Evolutionary conservation across 305 asterid species (phyloP).

Genomic region (Fraxinus xanthoxyloides): DNA sequence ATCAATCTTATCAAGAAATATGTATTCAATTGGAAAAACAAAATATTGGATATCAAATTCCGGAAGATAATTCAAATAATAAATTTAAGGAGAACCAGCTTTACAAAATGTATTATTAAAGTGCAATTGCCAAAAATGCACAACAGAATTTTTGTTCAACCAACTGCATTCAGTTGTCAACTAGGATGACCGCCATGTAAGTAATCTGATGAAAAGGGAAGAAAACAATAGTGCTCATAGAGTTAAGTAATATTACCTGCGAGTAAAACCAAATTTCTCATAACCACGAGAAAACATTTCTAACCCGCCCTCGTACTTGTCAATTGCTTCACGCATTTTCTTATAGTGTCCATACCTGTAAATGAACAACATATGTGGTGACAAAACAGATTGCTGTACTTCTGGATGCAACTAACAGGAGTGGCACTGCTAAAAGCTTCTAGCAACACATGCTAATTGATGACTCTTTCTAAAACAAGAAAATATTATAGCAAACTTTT

Average conservation of each 20-base stretch:
- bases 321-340: conserved; percentile 75
- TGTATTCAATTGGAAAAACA: not conserved
- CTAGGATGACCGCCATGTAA: conserved; percentile 15
- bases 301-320: conserved; percentile 89
- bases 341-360: conserved; percentile 79
- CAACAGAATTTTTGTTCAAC: not conserved
- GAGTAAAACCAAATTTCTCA: conserved; percentile 90
- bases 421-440: not conserved
- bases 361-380: conserved; percentile 17
- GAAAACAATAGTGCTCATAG: conserved; percentile 20
- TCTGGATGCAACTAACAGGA: conserved; percentile 11
- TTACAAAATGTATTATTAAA: not conserved
- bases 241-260: conserved; percentile 53
- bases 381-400: conserved; percentile 15
- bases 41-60: conserved; percentile 1
- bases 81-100: not conserved
- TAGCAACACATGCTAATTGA: conserved; percentile 6
- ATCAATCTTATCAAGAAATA: conserved; percentile 1
- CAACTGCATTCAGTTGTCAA: conserved; percentile 16
- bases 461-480: not conserved
- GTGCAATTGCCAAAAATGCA: not conserved
- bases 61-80: conserved; percentile 11
- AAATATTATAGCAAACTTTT: not conserved
- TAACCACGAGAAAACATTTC: conserved; percentile 95
- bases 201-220: not conserved